Base-by-base conservation (phyloP, 2,329 filamentous ascomycete species). In the Rhinocladiella mackenziei region DNA sequence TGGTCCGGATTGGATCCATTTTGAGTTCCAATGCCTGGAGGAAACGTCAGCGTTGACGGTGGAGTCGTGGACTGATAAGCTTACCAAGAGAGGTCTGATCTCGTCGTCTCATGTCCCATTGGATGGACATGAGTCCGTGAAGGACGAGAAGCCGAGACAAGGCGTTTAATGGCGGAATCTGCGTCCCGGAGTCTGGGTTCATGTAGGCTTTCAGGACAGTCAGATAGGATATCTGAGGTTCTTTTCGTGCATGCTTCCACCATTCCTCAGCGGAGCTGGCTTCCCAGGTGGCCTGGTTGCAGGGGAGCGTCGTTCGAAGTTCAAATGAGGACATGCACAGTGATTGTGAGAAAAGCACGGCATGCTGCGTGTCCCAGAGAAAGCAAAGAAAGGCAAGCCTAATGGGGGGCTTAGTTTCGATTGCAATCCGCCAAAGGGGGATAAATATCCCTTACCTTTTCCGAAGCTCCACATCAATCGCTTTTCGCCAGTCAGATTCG, bases 271-370 rank as follows among this genome's bases (percentile, higher is more conserved):
- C 70, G 0, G 74, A 71, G 1, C 67, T 60, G 2, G 79, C 77
- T 57, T 81, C 78, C 78, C 79, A 83, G 0, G 74, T 54, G 0
- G 65, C 58, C 37, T 77, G 68, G 29, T 71, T 67, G 54, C 76
- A 81, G 0, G 78, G 79, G 2, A 82, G 59, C 2, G 70, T 67
- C 0, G 77, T 70, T 1, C 76, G 71, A 1, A 83, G 67, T 54
- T 82, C 78, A 37, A 81, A 81, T 0, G 78, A 76, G 1, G 77
- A 81, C 78, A 82, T 82, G 60, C 78, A 82, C 0, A 83, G 68
- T 3, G 76, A 80, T 56, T 82, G 78, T n/a, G 76, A 81, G 58
- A 82, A 82, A 0, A 82, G 65, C 0, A 81, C 76, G 0, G 78
- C 78, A 48, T 82, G 78, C 42, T 82, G 78, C 0, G 77, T 80